Percentiles rank a stretch among this genome's conserved stretches.
Conservation (phyloP, 805 yeast species). For the Candida nanaspora region DNA sequence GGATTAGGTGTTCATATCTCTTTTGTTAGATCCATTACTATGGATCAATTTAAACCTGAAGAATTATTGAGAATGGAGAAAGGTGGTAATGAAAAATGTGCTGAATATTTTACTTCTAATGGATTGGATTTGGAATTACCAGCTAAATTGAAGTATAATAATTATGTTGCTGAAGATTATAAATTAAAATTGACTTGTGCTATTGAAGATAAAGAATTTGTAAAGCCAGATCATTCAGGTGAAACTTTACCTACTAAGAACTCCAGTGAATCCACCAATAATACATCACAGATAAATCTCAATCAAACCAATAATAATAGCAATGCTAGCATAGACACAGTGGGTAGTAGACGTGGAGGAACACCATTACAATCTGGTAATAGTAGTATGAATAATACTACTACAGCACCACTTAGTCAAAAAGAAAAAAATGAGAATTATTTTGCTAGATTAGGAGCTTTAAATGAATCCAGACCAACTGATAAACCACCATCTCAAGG, state of each 20-base stretch:
- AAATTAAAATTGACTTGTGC: constrained; percentile 71
- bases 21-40: constrained; percentile 92
- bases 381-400: not conserved
- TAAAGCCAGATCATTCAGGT: constrained; percentile 53
- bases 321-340: not conserved
- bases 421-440: constrained; percentile 71
- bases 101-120: constrained; percentile 57
- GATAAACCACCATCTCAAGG: constrained; percentile 89
- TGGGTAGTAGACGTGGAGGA: constrained; percentile 6
- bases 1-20: constrained; percentile 96
- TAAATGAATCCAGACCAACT: constrained; percentile 67
- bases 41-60: constrained; percentile 97
- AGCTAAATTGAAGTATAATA: constrained; percentile 73
- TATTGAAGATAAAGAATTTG: constrained; percentile 67
- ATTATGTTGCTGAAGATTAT: constrained; percentile 91
- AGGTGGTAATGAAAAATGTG: constrained; percentile 84
- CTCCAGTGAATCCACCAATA: not conserved
- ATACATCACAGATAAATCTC: not conserved
- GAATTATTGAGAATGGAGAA: constrained; percentile 86
- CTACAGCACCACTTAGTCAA: constrained; percentile 16
- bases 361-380: too few species aligned
- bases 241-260: constrained; percentile 30
- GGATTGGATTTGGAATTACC: constrained; percentile 63
- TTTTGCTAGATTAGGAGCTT: constrained; percentile 71
- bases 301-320: constrained; percentile 4